Base-by-base conservation (phyloP, 495 filamentous ascomycete species). In the Cladorrhinum samala region DNA sequence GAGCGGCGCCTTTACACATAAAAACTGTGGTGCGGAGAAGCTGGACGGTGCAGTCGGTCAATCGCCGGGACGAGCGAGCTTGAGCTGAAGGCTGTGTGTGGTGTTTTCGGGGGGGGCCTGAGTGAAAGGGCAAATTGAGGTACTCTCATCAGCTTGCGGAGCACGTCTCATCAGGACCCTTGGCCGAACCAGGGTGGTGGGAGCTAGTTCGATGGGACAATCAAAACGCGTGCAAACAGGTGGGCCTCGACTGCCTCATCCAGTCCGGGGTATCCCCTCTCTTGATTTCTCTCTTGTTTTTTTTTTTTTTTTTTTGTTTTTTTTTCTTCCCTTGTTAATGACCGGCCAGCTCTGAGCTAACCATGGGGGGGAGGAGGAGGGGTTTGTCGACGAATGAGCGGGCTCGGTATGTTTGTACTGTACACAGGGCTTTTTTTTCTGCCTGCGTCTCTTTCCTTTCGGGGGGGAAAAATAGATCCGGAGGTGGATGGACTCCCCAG, bases 191-290 rank as follows among this genome's bases (percentile, higher is more conserved):
- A 52, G 54, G 63, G 49, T 59, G 51, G 47, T 63, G 60, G 60
- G 56, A 53, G 51, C 41, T 56, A 59, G 49, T 18, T 51, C 41
- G 40, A 57, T 53, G 56, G 39, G 46, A 58, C 55, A 63, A 65
- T 62, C 59, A 66, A 47, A 61, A 18, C n/a, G 40, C 37, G 52
- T 45, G 48, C 56, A 54, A 61, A 59, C 51, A 56, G 53, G 60
- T 59, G 63, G 60, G 43, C 47, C 59, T 38, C 52, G 33, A 47
- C 56, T 41, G 48, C 53, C 49, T 39, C 23, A 39, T 20, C 50
- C 52, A 54, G 55, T 46, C 55, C 53, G 48, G 53, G 58, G 60
- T 42, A 20, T 18, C 43, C 42, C 47, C 49, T 49, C 42, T 46
- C 49, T 38, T 45, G 8, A 47, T 14, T 45, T 30, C 19, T 9